A percentile compares a stretch with the other conserved stretches of the same genome.
These are phyloP conservation scores for Candida ovalis DNA, from an alignment of 805 yeast species.

Conservation along the genomic window DNA sequence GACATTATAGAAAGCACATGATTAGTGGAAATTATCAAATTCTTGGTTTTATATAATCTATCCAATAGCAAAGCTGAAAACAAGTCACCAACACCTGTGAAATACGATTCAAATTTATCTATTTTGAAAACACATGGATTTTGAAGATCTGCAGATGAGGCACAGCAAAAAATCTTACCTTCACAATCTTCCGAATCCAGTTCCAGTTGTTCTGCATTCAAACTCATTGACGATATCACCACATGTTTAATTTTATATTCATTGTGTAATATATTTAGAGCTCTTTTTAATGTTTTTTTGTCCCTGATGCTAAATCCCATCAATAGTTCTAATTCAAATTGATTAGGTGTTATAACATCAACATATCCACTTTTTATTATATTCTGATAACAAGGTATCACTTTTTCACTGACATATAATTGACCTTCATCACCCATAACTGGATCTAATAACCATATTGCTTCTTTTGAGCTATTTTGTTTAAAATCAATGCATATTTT, in stretches of 20 bases:
- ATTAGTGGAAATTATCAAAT: conserved; percentile 37
- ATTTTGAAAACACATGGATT: conserved; percentile 40
- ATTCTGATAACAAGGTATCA: conserved; percentile 55
- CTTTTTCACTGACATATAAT: conserved; percentile 55
- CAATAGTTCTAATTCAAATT: conserved; percentile 78
- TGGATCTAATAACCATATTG: conserved; percentile 66
- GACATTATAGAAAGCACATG: conserved; percentile 58
- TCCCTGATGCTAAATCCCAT: conserved; percentile 37
- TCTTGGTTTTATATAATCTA: conserved; percentile 38
- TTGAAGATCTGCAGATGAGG: conserved; percentile 33
- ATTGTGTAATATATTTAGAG: conserved; percentile 46
- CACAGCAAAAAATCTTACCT: conserved; percentile 39
- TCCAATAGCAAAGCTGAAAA: conserved; percentile 78
- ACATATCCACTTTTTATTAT: conserved; percentile 45
- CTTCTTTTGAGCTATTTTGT: conserved; percentile 23
- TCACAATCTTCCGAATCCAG: conserved; percentile 6
- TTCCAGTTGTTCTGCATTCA: conserved; percentile 19
- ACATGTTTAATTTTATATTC: conserved; percentile 51
- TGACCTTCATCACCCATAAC: conserved; percentile 80
- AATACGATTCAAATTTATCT: conserved; percentile 70
- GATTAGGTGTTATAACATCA: conserved; percentile 84
- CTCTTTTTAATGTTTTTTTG: conserved; percentile 37
- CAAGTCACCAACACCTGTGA: conserved; percentile 93
- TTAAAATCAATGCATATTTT: conserved; percentile 35
- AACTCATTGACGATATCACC: conserved; percentile 58